These are phyloP conservation scores for Agaricus subrufescens DNA, from an alignment of 768 basidiomycete genomes.

Conservation along the genomic window DNA sequence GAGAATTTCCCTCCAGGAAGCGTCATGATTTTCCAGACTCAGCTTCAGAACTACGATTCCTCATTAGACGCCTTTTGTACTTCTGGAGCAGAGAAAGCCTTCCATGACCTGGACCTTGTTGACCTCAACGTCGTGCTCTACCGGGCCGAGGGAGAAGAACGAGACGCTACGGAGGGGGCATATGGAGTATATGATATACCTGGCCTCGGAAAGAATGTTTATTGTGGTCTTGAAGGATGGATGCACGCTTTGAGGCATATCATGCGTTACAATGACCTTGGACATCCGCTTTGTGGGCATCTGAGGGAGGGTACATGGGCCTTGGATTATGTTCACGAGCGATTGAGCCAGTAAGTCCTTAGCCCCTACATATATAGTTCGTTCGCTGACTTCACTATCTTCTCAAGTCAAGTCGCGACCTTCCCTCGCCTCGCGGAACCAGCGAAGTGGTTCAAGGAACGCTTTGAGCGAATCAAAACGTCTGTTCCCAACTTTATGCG, in stretches of 20 bases:
- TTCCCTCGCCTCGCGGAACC: conserved; percentile 70
- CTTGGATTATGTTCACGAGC: conserved; percentile 75
- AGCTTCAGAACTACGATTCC: conserved; percentile 67
- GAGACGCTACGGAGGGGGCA: conserved; percentile 78
- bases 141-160: conserved; percentile 87
- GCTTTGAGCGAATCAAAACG: conserved; percentile 77
- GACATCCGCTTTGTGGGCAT: conserved; percentile 86
- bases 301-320: conserved; percentile 89
- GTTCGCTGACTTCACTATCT: conserved; percentile 10
- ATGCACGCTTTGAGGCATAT: conserved; percentile 84
- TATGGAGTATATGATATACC: conserved; percentile 85
- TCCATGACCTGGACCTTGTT: conserved; percentile 69
- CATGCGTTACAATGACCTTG: conserved; percentile 89
- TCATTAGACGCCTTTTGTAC: conserved; percentile 72
- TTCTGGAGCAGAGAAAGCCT: conserved; percentile 66
- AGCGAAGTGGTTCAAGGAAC: conserved; percentile 79
- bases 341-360: conserved; percentile 62
- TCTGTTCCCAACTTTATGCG: conserved; percentile 82
- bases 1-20: conserved; percentile 94
- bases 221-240: conserved; percentile 97
- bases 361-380: neutral
- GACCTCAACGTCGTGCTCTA: conserved; percentile 88
- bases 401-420: conserved; percentile 46
- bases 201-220: conserved; percentile 66
- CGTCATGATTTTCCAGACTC: conserved; percentile 89